These are phyloP conservation scores for Fusarium transvaalense DNA, from an alignment of 2,329 filamentous ascomycete genomes.

Conservation along the genomic window DNA sequence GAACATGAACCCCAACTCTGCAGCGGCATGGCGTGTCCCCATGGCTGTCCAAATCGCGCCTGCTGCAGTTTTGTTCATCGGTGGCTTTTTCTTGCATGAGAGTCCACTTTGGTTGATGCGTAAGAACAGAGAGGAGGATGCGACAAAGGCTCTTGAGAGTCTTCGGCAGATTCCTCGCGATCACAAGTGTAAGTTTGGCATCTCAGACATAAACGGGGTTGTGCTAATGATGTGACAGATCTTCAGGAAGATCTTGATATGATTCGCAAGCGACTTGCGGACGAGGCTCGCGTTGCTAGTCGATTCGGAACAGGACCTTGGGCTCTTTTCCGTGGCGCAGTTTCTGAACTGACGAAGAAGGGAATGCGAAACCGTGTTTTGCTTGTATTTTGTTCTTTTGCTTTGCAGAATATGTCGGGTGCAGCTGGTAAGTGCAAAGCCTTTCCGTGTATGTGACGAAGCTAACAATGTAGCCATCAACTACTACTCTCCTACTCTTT, in stretches of 20 bases:
- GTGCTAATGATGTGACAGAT: conserved; percentile 43
- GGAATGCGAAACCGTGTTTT: conserved; percentile 58
- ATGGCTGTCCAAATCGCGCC: conserved; percentile 63
- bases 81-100: conserved; percentile 61
- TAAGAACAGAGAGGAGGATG: conserved; percentile 51
- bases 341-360: conserved; percentile 53
- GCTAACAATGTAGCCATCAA: conserved; percentile 53
- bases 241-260: conserved; percentile 64
- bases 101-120: conserved; percentile 57
- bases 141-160: conserved; percentile 50
- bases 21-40: conserved; percentile 62
- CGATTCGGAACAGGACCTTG: conserved; percentile 51
- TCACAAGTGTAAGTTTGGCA: conserved; percentile 48
- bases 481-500: conserved; percentile 59
- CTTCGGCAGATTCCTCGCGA: conserved; percentile 60
- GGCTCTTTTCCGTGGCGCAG: conserved; percentile 53
- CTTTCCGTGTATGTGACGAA: too few species aligned
- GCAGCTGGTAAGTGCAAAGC: conserved; percentile 50
- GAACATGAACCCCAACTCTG: conserved; percentile 51
- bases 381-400: conserved; percentile 55
- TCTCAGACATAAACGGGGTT: rapidly evolving
- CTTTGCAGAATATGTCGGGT: conserved; percentile 57
- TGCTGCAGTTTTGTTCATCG: conserved; percentile 57
- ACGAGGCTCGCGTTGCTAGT: conserved; percentile 52
- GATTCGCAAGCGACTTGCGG: conserved; percentile 55